A percentile compares a stretch with the other conserved stretches of the same genome.
phyloP scores from a whole-genome alignment of 2,329 filamentous ascomycete species.

The Macroventuria anomochaeta region DNA sequence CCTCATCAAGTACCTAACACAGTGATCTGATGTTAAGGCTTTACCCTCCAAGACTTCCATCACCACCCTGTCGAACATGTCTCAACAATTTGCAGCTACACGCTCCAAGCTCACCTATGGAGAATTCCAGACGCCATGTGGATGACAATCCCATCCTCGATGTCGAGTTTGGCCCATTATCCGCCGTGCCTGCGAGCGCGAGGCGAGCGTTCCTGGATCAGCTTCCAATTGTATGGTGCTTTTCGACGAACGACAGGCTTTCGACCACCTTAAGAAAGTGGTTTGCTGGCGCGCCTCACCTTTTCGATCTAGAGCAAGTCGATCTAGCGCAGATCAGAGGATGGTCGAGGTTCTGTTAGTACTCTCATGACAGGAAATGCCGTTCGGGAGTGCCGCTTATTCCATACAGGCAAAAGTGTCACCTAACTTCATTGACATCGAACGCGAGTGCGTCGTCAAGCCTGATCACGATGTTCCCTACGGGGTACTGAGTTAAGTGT shows the following conservation, averaged over 20 bases:
- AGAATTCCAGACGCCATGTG: neutral
- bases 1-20: no score
- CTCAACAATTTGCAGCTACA: no score
- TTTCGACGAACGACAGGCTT: neutral
- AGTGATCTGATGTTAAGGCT: no score
- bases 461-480: neutral
- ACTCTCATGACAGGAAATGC: neutral
- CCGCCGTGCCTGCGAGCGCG: no score
- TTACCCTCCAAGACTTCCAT: no score
- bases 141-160: neutral
- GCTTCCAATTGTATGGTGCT: neutral
- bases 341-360: neutral
- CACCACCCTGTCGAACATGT: no score
- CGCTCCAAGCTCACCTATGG: no score
- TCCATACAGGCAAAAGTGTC: neutral
- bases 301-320: neutral
- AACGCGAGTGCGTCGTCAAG: neutral
- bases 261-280: neutral
- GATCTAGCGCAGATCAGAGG: neutral
- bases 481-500: neutral
- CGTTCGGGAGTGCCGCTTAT: neutral
- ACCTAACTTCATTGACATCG: neutral
- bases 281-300: neutral
- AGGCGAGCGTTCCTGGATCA: neutral
- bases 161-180: neutral